Conservation (phyloP, 306 rosid species). For the Begonia loranthoides region DNA sequence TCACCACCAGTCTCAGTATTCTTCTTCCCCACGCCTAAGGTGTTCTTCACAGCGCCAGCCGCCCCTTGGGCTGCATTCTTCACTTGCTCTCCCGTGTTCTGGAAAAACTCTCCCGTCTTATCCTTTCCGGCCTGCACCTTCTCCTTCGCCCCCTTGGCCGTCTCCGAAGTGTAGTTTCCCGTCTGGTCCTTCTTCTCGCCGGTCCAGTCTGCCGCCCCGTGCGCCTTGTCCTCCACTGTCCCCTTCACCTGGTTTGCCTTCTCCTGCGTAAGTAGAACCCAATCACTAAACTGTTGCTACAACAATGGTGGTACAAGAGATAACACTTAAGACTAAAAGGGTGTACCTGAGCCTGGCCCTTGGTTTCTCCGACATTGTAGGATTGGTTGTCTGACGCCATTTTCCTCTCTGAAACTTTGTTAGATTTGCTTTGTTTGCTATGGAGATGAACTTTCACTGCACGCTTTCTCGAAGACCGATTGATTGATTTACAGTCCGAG, state of each 20-base stretch:
- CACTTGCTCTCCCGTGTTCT: constrained; percentile 47
- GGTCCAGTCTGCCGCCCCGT: constrained; percentile 15
- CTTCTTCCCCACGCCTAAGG: constrained; percentile 40
- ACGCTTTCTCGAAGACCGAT: no score
- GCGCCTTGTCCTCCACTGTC: constrained; percentile 20
- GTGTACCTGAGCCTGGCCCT: no score
- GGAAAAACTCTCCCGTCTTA: constrained; percentile 23
- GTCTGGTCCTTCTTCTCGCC: constrained; percentile 15
- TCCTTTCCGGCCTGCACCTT: constrained; percentile 21
- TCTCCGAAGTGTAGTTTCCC: constrained; percentile 4
- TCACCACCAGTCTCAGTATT: background rate
- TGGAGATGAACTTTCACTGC: no score
- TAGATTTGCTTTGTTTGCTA: no score
- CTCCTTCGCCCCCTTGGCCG: constrained; percentile 9
- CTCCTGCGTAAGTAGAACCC: constrained; percentile 7
- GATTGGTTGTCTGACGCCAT: no score
- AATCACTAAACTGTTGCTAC: no score
- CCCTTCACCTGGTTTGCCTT: constrained; percentile 33
- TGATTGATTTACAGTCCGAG: no score
- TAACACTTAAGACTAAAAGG: no score
- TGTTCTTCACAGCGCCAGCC: constrained; percentile 33
- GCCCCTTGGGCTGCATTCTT: constrained; percentile 40
- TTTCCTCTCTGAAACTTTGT: no score
- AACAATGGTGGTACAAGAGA: no score
- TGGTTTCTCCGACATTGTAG: no score